Percentiles rank a stretch among this genome's conserved stretches.
phyloP scores from a whole-genome alignment of 306 rosid genomes.

The Erythrophleum fordii region DNA sequence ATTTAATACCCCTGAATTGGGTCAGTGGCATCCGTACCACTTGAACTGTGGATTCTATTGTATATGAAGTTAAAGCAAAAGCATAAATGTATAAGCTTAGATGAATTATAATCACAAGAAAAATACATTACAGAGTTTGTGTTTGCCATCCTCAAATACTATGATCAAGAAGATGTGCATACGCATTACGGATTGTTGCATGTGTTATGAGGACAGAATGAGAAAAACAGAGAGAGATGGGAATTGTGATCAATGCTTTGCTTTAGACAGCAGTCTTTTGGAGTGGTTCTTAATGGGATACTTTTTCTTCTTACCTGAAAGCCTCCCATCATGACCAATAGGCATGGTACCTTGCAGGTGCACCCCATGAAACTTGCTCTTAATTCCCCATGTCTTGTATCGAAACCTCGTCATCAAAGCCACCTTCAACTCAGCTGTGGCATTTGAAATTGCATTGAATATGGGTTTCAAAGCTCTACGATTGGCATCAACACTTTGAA shows the following conservation, averaged over 20 bases:
- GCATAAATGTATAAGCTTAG: not conserved
- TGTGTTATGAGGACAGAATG: not conserved
- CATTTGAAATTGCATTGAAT: slow-evolving; percentile 41
- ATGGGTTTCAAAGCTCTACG: slow-evolving; percentile 39
- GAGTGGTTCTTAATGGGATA: slow-evolving; percentile 31
- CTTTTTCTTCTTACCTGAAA: slow-evolving; percentile 53
- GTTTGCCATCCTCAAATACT: slow-evolving; percentile 1
- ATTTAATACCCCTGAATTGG: not conserved
- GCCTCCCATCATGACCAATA: slow-evolving; percentile 53
- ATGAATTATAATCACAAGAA: slow-evolving; percentile 19
- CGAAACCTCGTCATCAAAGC: slow-evolving; percentile 39
- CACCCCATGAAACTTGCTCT: slow-evolving; percentile 51
- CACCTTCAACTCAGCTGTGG: slow-evolving; percentile 53
- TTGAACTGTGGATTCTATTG: not conserved
- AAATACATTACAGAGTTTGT: slow-evolving; percentile 1
- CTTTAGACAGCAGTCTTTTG: slow-evolving; percentile 22
- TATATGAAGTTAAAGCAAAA: not conserved
- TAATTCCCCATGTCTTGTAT: slow-evolving; percentile 59
- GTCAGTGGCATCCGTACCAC: not conserved
- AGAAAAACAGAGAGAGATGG: not conserved
- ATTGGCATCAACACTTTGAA: slow-evolving; percentile 16
- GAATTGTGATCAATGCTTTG: slow-evolving; percentile 21
- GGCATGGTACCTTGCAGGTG: slow-evolving; percentile 36
- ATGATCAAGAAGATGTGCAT: not conserved
- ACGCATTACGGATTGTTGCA: not conserved